Evolutionary conservation across 805 yeast genomes (phyloP).

Genomic region (Saturnispora ahearnii): DNA sequence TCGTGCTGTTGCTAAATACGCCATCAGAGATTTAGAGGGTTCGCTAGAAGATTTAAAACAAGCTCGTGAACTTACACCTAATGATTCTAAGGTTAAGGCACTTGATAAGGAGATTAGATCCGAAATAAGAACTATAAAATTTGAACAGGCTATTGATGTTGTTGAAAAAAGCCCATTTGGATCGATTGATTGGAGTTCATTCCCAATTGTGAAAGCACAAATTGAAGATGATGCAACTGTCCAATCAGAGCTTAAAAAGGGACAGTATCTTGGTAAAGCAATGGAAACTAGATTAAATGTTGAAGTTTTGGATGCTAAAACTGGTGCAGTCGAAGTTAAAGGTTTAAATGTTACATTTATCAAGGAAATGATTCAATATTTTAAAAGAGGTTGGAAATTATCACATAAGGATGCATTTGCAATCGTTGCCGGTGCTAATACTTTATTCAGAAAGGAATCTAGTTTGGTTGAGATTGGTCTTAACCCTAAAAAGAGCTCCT

Average conservation of each 20-base stretch:
- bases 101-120: constrained; percentile 55
- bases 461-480: constrained; percentile 64
- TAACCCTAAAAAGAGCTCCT: constrained; percentile 30
- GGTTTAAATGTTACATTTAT: constrained; percentile 50
- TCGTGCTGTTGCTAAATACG: constrained; percentile 73
- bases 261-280: constrained; percentile 35
- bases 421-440: constrained; percentile 62
- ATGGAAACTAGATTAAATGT: constrained; percentile 46
- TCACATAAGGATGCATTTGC: constrained; percentile 83
- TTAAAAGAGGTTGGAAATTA: constrained; percentile 61
- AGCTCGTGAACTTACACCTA: constrained; percentile 55
- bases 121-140: constrained; percentile 63
- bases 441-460: constrained; percentile 54
- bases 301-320: constrained; percentile 25
- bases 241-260: constrained; percentile 20
- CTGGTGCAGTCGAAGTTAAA: constrained; percentile 21
- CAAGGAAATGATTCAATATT: constrained; percentile 54
- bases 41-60: constrained; percentile 61
- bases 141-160: constrained; percentile 77
- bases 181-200: constrained; percentile 37
- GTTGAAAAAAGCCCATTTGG: constrained; percentile 48
- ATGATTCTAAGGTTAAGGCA: constrained; percentile 56
- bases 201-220: constrained; percentile 43
- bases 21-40: constrained; percentile 64
- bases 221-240: constrained; percentile 30